Conservation (phyloP, 1,284 basidiomycete genomes). For the Ceratobasidium sp. region DNA sequence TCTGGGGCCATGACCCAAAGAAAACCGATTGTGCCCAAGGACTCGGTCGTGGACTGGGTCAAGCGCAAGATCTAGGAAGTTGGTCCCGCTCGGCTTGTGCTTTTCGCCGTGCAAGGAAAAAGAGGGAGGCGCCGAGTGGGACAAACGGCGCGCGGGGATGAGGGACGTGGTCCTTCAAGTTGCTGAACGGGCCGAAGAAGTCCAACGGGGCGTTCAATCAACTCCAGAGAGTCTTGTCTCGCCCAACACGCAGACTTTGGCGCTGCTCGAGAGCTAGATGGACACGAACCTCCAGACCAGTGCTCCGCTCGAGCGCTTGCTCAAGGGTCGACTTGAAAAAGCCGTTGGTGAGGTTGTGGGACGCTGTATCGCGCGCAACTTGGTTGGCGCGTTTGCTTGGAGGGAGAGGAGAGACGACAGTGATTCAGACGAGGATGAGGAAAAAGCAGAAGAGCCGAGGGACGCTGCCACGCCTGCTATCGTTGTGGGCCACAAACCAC, state of each 20-base stretch:
- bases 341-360: constrained; percentile 73
- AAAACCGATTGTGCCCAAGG: constrained; percentile 30
- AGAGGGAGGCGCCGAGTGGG: constrained; percentile 58
- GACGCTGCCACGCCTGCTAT: constrained; percentile 53
- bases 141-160: constrained; percentile 66
- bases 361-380: constrained; percentile 58
- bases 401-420: constrained; percentile 7
- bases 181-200: constrained; percentile 70
- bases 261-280: constrained; percentile 48
- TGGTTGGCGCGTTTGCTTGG: background rate
- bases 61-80: constrained; percentile 85
- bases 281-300: constrained; percentile 52
- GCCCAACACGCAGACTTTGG: constrained; percentile 42
- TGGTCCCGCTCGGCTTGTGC: constrained; percentile 71
- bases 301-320: constrained; percentile 69
- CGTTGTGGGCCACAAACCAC: constrained; percentile 74
- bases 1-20: constrained; percentile 51
- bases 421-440: constrained; percentile 30
- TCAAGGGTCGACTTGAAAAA: constrained; percentile 72
- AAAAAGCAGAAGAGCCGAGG: constrained; percentile 33
- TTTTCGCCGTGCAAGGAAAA: constrained; percentile 58
- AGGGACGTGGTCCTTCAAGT: constrained; percentile 75
- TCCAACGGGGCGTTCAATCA: constrained; percentile 53
- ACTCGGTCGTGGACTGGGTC: constrained; percentile 66
- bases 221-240: background rate